These are phyloP conservation scores for Mycosarcoma mackinlayi DNA, from an alignment of 1,284 basidiomycete species.

Conservation along the genomic window DNA sequence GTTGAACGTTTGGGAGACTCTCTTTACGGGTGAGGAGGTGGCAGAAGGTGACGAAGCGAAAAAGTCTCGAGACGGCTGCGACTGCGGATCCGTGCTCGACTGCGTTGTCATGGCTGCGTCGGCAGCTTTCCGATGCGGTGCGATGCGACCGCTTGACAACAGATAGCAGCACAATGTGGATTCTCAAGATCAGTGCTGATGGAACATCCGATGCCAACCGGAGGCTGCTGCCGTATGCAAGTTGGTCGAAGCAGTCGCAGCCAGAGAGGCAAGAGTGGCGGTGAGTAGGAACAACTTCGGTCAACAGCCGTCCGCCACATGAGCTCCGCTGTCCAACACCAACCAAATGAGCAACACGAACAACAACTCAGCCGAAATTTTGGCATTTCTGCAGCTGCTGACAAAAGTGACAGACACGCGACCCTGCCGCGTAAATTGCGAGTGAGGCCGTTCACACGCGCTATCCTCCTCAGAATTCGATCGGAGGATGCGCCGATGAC, in stretches of 20 bases:
- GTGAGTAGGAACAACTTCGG: background rate
- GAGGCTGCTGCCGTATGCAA: background rate
- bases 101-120: slow-evolving; percentile 28
- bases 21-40: slow-evolving; percentile 22
- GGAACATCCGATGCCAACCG: background rate
- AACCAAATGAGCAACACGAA: too few species aligned
- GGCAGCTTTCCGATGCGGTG: background rate
- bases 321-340: slow-evolving; percentile 14
- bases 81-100: slow-evolving; percentile 30
- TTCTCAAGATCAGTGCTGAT: background rate
- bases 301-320: slow-evolving; percentile 11
- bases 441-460: too few species aligned
- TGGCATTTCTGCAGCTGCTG: background rate
- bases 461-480: too few species aligned
- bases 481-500: too few species aligned
- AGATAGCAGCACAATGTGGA: background rate
- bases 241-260: background rate
- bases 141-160: background rate
- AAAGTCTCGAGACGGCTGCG: slow-evolving; percentile 39
- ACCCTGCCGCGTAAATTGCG: slow-evolving; percentile 23
- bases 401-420: slow-evolving; percentile 1
- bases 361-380: slow-evolving; percentile 1
- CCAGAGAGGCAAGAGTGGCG: background rate
- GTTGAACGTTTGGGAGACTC: background rate
- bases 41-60: slow-evolving; percentile 49